Percentiles rank a stretch among this genome's conserved stretches.
These are phyloP conservation scores for Geum urbanum DNA, from an alignment of 306 rosid species.

Conservation along the genomic window DNA sequence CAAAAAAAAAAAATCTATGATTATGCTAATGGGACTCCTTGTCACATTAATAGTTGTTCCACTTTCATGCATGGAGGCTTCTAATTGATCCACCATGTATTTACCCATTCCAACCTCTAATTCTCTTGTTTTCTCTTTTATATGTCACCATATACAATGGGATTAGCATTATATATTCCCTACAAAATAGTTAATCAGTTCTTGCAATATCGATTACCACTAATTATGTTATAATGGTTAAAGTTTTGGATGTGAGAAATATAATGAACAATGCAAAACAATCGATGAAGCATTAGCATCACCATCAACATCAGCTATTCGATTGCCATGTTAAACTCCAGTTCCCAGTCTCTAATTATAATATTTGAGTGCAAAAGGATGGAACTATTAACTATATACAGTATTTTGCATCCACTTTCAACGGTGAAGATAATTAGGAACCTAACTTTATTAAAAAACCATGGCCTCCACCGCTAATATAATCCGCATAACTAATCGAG, in stretches of 20 bases:
- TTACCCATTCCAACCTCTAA: slow-evolving; percentile 7
- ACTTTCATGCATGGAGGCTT: slow-evolving; percentile 26
- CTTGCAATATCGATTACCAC: slow-evolving; percentile 1
- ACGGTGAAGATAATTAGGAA: slow-evolving; percentile 28
- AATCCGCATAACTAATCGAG: background rate
- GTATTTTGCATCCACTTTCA: slow-evolving; percentile 37
- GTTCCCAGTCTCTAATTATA: background rate
- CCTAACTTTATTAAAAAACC: background rate
- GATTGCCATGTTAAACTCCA: slow-evolving; percentile 18
- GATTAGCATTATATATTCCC: slow-evolving; percentile 7
- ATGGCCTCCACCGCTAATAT: background rate
- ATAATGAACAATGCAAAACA: background rate
- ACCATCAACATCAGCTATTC: background rate
- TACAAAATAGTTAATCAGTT: background rate
- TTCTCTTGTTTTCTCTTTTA: slow-evolving; percentile 8
- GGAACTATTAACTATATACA: slow-evolving; percentile 10
- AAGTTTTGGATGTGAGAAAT: background rate
- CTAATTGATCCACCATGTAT: slow-evolving; percentile 9
- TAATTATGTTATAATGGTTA: background rate
- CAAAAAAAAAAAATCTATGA: too few relatives aligned
- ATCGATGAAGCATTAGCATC: background rate
- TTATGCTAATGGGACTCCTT: slow-evolving; percentile 42
- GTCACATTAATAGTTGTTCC: slow-evolving; percentile 39
- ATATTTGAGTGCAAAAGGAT: background rate
- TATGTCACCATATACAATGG: slow-evolving; percentile 16